Base-by-base conservation (phyloP, 192 early-diverging fungal species). In the Mortierella alpina region DNA sequence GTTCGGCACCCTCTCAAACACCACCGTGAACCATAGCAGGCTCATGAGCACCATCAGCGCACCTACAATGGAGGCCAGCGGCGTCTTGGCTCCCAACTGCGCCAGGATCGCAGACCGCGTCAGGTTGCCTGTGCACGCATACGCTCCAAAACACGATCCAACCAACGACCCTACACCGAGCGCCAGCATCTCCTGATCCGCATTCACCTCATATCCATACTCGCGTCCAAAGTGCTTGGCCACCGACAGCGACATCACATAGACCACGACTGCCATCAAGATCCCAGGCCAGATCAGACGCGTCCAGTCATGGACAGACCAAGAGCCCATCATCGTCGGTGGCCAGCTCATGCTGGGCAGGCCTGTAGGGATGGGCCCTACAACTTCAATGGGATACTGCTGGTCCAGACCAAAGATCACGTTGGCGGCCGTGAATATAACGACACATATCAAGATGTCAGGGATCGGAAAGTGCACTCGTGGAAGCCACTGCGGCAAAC, bases 131-230 rank as follows among this genome's bases (percentile, higher is more conserved):
- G 75, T 79, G 22, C 73, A 67, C 0, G 31, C 77, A 47, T 80
- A 84, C 11, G 46, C 75, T 15, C 73, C 72, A 52, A 84, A 84
- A 42, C 75, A 84, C 2, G 82, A 84, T 31, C 75, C 75, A 3
- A 80, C 63, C 58, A 78, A 45, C 1, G 75, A 81, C 0, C 71
- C 77, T 4, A 67, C 55, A 14, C 82, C 82, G 14, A 84, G 57
- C 2, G 83, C 83, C 63, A 80, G 14, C 68, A 84, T 70, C 39
- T 84, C 83, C 51, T 84, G 83, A 45, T 78, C 72, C n/a, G 83
- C 68, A 42, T 76, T 69, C 8, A 84, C 61, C 44, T 74, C 75
- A 49, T 84, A 84, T 17, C 65, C 75, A 44, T 71, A 81, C 49
- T 68, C 69, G 31, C 63, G 40, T 39, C 73, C 75, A 66, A 82